These are phyloP conservation scores for Trichoderma koningii DNA, from an alignment of 2,329 filamentous ascomycete genomes.

Conservation along the genomic window DNA sequence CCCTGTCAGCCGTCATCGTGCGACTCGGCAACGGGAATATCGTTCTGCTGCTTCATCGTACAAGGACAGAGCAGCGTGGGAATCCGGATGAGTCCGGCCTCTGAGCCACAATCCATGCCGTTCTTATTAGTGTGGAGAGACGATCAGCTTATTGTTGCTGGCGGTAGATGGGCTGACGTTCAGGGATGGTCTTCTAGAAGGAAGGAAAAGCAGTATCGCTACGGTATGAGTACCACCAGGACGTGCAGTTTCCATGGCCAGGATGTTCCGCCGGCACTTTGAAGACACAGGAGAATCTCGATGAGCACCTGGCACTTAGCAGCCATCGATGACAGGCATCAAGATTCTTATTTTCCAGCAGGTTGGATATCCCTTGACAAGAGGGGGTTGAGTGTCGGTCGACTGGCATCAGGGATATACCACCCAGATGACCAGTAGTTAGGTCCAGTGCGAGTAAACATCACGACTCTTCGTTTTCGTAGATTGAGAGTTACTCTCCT, in stretches of 20 bases:
- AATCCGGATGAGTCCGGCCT: not conserved
- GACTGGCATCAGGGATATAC: not conserved
- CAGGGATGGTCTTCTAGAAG: not conserved
- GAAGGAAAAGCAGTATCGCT: not conserved
- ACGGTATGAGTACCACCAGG: not conserved
- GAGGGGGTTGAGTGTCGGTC: not conserved
- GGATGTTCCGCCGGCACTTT: not conserved
- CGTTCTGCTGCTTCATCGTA: not conserved
- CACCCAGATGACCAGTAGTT: not conserved
- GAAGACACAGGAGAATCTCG: not conserved
- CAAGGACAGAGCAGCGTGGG: not conserved
- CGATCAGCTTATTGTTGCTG: not conserved
- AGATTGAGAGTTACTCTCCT: too few relatives aligned
- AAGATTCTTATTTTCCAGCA: not conserved
- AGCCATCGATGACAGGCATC: not conserved
- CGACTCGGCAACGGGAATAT: conserved; percentile 6
- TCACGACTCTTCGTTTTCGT: too few relatives aligned
- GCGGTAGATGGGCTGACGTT: not conserved
- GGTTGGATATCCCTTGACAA: not conserved
- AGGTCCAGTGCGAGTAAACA: too few relatives aligned
- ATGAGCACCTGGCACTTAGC: not conserved
- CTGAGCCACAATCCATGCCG: not conserved
- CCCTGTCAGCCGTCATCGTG: conserved; percentile 3
- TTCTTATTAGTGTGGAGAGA: not conserved
- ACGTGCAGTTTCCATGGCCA: not conserved